Percentiles rank a stretch among this genome's conserved stretches.
phyloP scores from a whole-genome alignment of 768 basidiomycete genomes.

The Lactarius indigo region DNA sequence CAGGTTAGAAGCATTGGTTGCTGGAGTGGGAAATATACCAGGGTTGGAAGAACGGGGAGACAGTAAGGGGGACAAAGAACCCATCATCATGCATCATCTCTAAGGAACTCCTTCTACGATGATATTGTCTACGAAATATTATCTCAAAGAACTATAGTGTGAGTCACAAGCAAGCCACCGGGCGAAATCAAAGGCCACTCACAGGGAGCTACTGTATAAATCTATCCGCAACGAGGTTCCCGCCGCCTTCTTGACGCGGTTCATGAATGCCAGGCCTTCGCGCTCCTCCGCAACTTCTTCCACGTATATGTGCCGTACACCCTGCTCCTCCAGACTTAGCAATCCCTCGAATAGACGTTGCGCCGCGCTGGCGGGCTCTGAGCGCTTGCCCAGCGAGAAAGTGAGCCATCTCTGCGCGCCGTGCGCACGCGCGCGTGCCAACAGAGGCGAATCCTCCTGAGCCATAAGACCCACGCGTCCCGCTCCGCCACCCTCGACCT shows the following conservation, averaged over 20 bases:
- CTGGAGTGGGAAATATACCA: background rate
- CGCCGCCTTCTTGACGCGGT: slow-evolving; percentile 87
- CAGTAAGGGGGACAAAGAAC: background rate
- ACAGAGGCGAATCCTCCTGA: slow-evolving; percentile 52
- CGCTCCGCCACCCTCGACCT: slow-evolving; percentile 27
- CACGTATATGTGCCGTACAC: slow-evolving; percentile 79
- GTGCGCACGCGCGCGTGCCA: slow-evolving; percentile 28
- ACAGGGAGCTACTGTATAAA: slow-evolving; percentile 14
- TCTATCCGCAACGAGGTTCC: slow-evolving; percentile 39
- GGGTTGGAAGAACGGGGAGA: background rate
- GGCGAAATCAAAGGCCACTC: background rate
- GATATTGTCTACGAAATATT: slow-evolving; percentile 4
- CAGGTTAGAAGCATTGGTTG: background rate
- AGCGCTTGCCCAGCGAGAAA: slow-evolving; percentile 45
- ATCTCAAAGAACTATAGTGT: background rate
- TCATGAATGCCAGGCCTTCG: slow-evolving; percentile 93
- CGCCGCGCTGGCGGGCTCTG: slow-evolving; percentile 66
- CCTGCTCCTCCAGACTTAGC: slow-evolving; percentile 68
- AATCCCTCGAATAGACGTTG: slow-evolving; percentile 85
- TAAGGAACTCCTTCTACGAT: background rate
- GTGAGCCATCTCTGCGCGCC: slow-evolving; percentile 49
- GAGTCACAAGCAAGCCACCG: background rate
- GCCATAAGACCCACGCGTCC: slow-evolving; percentile 61
- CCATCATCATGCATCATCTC: background rate
- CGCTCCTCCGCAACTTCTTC: slow-evolving; percentile 78